phyloP scores from a whole-genome alignment of 352 stramenopile genomes.

The Globisporangium alternatum region DNA sequence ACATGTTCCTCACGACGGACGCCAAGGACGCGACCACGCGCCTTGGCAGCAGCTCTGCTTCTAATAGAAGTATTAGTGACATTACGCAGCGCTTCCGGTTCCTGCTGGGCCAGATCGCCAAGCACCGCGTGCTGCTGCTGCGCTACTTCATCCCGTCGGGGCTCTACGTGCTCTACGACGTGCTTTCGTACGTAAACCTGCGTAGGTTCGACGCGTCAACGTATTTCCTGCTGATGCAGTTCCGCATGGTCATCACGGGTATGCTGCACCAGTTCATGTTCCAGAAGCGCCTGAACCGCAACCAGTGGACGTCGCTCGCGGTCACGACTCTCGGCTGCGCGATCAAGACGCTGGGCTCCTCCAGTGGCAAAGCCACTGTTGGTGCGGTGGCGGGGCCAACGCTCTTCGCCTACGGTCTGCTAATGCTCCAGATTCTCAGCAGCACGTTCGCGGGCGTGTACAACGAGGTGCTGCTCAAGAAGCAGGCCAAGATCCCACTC shows the following conservation, averaged over 20 bases:
- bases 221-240: constrained; percentile 79
- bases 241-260: constrained; percentile 78
- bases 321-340: constrained; percentile 72
- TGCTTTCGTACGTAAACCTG: constrained; percentile 82
- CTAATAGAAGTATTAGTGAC: constrained; percentile 9
- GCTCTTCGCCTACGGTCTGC: constrained; percentile 50
- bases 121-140: constrained; percentile 48
- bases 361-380: not conserved
- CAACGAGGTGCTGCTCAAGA: constrained; percentile 84
- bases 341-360: constrained; percentile 67
- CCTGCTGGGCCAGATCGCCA: constrained; percentile 33
- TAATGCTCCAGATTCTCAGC: constrained; percentile 77
- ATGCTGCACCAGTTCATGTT: constrained; percentile 80
- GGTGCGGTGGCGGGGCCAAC: constrained; percentile 16
- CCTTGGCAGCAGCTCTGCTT: not conserved
- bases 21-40: constrained; percentile 15
- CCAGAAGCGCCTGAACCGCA: constrained; percentile 61
- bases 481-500: constrained; percentile 57
- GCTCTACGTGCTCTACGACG: constrained; percentile 80
- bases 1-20: constrained; percentile 67
- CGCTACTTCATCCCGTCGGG: constrained; percentile 75
- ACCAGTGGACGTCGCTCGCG: constrained; percentile 71
- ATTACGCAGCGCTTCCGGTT: constrained; percentile 26
- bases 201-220: constrained; percentile 68
- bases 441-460: constrained; percentile 82